A percentile compares a stretch with the other conserved stretches of the same genome.
Evolutionary conservation across 192 early-diverging fungal species (phyloP).

Genomic region (Entomortierella chlamydospora): DNA sequence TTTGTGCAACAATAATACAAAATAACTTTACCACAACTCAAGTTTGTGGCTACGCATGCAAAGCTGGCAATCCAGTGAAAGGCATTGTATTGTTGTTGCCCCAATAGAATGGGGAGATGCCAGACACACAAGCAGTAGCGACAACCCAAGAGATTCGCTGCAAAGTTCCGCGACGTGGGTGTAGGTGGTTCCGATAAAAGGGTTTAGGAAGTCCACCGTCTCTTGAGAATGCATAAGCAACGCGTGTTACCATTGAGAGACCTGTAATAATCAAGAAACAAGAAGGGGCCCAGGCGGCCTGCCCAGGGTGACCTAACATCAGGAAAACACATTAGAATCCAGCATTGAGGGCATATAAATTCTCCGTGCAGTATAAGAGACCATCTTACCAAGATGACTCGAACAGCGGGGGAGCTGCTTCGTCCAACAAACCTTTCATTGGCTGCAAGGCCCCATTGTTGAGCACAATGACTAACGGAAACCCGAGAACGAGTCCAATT

Average conservation of each 20-base stretch:
- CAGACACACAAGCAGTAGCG: conserved; percentile 24
- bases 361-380: background rate
- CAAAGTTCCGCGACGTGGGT: conserved; percentile 24
- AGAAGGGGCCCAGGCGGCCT: background rate
- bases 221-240: conserved; percentile 36
- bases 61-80: conserved; percentile 48
- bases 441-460: conserved; percentile 27
- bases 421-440: conserved; percentile 40
- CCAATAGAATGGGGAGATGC: conserved; percentile 48
- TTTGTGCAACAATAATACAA: background rate
- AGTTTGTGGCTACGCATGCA: conserved; percentile 35
- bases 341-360: background rate
- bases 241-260: conserved; percentile 17
- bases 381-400: conserved; percentile 27
- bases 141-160: conserved; percentile 48
- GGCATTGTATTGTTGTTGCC: conserved; percentile 32
- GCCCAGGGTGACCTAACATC: conserved; percentile 6
- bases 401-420: conserved; percentile 30
- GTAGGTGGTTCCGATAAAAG: conserved; percentile 39
- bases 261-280: conserved; percentile 15
- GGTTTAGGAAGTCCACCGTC: conserved; percentile 42
- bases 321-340: background rate
- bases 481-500: conserved; percentile 19
- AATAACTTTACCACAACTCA: conserved; percentile 26
- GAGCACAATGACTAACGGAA: conserved; percentile 28